Percentiles rank a stretch among this genome's conserved stretches.
Evolutionary conservation across 345 rosid genomes (phyloP).

Genomic region (Populus euphratica): DNA sequence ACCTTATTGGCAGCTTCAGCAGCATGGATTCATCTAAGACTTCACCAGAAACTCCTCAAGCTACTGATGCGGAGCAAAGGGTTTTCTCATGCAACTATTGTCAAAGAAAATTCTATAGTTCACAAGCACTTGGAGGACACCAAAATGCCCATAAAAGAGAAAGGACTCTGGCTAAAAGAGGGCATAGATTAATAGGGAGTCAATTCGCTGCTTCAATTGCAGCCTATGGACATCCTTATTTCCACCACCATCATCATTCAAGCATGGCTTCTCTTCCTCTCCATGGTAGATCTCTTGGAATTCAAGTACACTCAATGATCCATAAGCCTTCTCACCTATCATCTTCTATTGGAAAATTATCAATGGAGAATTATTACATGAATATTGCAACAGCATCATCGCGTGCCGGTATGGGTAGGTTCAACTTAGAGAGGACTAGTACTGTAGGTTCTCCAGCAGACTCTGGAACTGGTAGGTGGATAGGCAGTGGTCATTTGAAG

Average conservation of each 20-base stretch:
- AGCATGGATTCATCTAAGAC: slow-evolving; percentile 26
- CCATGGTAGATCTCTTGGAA: slow-evolving; percentile 53
- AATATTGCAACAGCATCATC: slow-evolving; percentile 14
- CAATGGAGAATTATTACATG: slow-evolving; percentile 29
- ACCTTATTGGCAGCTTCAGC: slow-evolving; percentile 52
- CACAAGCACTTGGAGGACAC: slow-evolving; percentile 30
- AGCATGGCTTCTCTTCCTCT: slow-evolving; percentile 52
- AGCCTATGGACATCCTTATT: slow-evolving; percentile 51
- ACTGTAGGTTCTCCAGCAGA: slow-evolving; percentile 25
- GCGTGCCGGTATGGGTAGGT: slow-evolving; percentile 36
- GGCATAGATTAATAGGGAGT: slow-evolving; percentile 41
- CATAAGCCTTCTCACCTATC: slow-evolving; percentile 40
- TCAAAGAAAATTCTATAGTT: slow-evolving; percentile 22
- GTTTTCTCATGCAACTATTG: slow-evolving; percentile 27
- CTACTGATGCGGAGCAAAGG: slow-evolving; percentile 1
- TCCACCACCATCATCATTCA: slow-evolving; percentile 29
- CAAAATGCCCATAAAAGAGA: slow-evolving; percentile 30
- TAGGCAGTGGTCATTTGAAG: slow-evolving; percentile 22
- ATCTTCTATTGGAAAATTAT: slow-evolving; percentile 37
- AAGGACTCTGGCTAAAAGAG: slow-evolving; percentile 31
- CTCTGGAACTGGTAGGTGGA: slow-evolving; percentile 26
- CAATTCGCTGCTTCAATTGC: slow-evolving; percentile 19
- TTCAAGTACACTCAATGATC: slow-evolving; percentile 60
- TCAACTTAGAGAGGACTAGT: slow-evolving; percentile 28
- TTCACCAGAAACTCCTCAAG: slow-evolving; percentile 20